Evolutionary conservation across 192 early-diverging fungal genomes (phyloP), one percentile per base, ranked within the genome.

Genomic region (Coemansia biformis): DNA sequence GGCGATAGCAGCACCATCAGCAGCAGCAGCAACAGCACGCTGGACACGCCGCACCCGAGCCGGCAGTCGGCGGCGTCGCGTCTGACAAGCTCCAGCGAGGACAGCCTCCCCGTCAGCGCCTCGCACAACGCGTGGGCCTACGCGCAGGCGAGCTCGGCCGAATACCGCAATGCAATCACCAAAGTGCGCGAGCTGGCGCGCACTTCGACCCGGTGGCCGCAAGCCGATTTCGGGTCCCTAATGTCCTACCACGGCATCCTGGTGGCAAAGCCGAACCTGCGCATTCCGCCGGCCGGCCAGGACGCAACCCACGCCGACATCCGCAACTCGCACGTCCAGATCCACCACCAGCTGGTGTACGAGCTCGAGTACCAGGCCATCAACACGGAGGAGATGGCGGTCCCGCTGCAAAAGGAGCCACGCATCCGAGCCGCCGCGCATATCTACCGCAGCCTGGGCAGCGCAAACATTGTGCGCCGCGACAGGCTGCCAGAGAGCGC

Each of bases 311-410:
- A 54, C 16, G 21, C 61, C 1, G 57, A 63, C 15, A 51, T 58
- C 32, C 52, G 61, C 31, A 72, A 72, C 48, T 72, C 61, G 43
- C 68, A 72, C 31, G 55, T 72, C 28, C 68, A 72, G 30, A 34
- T 72, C 0, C 68, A 64, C 36, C 68, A 72, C 48, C 68, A 72
- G 53, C 51, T 72, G 13, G 59, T 53, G 18, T 72, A 72, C 31
- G 52, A 51, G 23, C 47, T 72, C n/a, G 52, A 59, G 34, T 72
- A 71, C 43, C 44, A 43, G 29, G 23, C 16, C 34, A 47, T 30
- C 26, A 30, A 28, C 28, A 38, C 31, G 30, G 46, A 44, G 41
- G 17, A 13, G 35, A 34, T 38, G 13, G 37, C 33, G 3, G 24
- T 46, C 7, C 18, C 37, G 2, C 34, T 41, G 39, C 43, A 48